These are phyloP conservation scores for Boechera divaricarpa DNA, from an alignment of 345 rosid genomes.

Conservation along the genomic window DNA sequence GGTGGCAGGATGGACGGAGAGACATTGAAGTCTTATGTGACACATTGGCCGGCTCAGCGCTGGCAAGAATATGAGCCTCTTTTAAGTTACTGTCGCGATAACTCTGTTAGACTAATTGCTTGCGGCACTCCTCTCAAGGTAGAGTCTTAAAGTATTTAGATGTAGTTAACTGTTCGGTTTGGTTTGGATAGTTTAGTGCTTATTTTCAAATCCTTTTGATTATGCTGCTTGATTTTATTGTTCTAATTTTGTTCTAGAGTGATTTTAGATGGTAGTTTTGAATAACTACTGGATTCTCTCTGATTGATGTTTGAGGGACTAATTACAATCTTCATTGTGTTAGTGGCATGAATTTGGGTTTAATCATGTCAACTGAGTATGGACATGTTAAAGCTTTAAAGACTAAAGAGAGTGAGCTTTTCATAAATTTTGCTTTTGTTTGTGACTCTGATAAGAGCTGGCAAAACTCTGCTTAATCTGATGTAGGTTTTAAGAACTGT, in stretches of 20 bases:
- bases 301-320: background rate
- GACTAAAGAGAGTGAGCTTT: background rate
- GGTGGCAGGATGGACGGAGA: constrained; percentile 83
- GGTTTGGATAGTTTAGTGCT: constrained; percentile 5
- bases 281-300: background rate
- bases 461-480: constrained; percentile 30
- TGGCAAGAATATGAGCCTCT: constrained; percentile 94
- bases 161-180: background rate
- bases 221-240: constrained; percentile 15
- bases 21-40: constrained; percentile 62
- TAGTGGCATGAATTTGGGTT: constrained; percentile 24
- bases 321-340: constrained; percentile 10
- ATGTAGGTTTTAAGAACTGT: constrained; percentile 81
- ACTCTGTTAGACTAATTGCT: constrained; percentile 75
- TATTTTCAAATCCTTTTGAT: background rate
- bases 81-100: constrained; percentile 78
- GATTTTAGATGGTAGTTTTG: background rate
- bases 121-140: constrained; percentile 94
- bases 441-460: constrained; percentile 14
- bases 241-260: constrained; percentile 1
- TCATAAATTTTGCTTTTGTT: background rate
- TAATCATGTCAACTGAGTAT: constrained; percentile 14
- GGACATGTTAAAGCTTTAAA: constrained; percentile 25
- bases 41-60: constrained; percentile 71
- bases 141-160: background rate